Base-by-base conservation (phyloP, 2,329 filamentous ascomycete species). In the Trichothecium roseum region DNA sequence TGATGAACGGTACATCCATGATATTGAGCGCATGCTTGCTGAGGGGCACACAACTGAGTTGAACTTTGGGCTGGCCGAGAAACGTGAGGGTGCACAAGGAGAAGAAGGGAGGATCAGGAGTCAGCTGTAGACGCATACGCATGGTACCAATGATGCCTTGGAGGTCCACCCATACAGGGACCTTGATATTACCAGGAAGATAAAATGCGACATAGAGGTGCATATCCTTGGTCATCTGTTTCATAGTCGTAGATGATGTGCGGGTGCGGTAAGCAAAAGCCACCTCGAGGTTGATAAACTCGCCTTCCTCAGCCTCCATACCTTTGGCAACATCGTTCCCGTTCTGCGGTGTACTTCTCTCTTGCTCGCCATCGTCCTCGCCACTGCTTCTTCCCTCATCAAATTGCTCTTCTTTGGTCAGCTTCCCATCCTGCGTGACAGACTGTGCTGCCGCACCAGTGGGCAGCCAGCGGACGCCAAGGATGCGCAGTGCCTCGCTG, bases 251-350 rank as follows among this genome's bases (percentile, higher is more conserved):
- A 20, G 69, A 68, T 8, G 69, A 72, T 1, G 73, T 71, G 20
- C 77, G 68, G 8, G 77, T 74, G 26, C 78, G 68, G 53, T 87
- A 88, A 2, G 82, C 77, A 47, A 87, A 80, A 0, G 79, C 80
- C 13, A 86, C 62, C 50, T 88, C 83, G 35, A 87, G 57, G 48
- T 87, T 87, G 52, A 86, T 69, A 47, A 86, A 86, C 43, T 85
- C 81, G 9, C 81, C 81, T 50, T 85, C 79, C 53, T 85, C 81
- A 3, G 78, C 81, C 46, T 83, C 76, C 77, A 84, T 81, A 2
- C 77, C 78, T 45, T 78, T 68, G 3, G 55, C 55, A 15, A 60
- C 44, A 0, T 51, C 46, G n/a, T 44, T 42, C 42, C 63, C 59
- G 15, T 62, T 56, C 48, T 3, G 55, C 49, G 10, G 6, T 5